Evolutionary conservation across 805 yeast genomes (phyloP).

Genomic region (Suhomyces canberraensis): DNA sequence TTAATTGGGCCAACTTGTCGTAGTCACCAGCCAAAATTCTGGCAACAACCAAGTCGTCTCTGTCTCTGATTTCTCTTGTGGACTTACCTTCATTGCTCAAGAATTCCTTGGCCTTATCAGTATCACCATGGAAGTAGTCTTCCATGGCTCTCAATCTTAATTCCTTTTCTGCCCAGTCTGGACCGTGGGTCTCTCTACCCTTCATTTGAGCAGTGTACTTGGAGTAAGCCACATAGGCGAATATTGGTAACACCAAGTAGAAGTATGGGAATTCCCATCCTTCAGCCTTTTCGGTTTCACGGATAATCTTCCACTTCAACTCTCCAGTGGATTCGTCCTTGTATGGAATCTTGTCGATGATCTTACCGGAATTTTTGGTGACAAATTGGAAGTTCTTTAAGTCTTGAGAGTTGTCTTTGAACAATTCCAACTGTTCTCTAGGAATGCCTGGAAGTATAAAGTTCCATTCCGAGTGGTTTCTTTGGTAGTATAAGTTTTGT

Average conservation of each 20-base stretch:
- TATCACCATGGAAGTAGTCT: slow-evolving; percentile 53
- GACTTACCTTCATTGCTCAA: slow-evolving; percentile 51
- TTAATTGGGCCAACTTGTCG: slow-evolving; percentile 62
- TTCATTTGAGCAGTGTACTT: slow-evolving; percentile 44
- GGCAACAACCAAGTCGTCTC: slow-evolving; percentile 77
- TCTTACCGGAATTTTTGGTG: slow-evolving; percentile 51
- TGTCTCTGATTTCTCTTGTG: slow-evolving; percentile 54
- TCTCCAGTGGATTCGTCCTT: slow-evolving; percentile 77
- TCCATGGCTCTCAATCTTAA: slow-evolving; percentile 72
- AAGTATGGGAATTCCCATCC: slow-evolving; percentile 83
- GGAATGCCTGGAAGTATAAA: slow-evolving; percentile 47
- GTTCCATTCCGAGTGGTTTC: slow-evolving; percentile 54
- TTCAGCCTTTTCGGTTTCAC: slow-evolving; percentile 69
- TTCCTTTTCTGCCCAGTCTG: slow-evolving; percentile 83
- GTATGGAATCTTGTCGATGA: slow-evolving; percentile 80
- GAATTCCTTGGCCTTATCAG: slow-evolving; percentile 51
- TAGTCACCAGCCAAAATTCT: slow-evolving; percentile 82
- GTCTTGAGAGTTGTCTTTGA: slow-evolving; percentile 58
- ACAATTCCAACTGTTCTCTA: slow-evolving; percentile 52
- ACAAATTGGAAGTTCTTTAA: slow-evolving; percentile 53
- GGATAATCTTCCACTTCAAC: slow-evolving; percentile 71
- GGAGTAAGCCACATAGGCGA: slow-evolving; percentile 52
- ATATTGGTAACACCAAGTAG: slow-evolving; percentile 68
- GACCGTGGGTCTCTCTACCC: slow-evolving; percentile 41
- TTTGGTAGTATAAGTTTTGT: slow-evolving; percentile 53